A percentile compares a stretch with the other conserved stretches of the same genome.
Evolutionary conservation across 2,329 filamentous ascomycete species (phyloP).

Genomic region (Alternaria hordeiaustralica): DNA sequence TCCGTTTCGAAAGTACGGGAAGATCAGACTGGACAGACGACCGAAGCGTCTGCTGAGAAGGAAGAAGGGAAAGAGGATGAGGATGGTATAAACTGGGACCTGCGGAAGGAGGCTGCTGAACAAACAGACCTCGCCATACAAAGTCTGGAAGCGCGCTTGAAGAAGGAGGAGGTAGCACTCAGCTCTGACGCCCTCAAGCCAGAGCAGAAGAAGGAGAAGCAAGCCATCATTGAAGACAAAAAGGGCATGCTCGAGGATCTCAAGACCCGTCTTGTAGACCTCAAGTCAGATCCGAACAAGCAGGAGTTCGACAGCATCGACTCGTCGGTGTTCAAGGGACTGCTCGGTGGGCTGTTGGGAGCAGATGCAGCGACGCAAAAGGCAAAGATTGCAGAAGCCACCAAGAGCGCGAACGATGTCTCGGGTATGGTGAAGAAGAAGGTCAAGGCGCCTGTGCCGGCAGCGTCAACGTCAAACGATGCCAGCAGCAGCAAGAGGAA

Average conservation of each 20-base stretch:
- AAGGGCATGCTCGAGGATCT: conserved; percentile 81
- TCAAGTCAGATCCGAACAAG: conserved; percentile 65
- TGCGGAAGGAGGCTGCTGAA: conserved; percentile 73
- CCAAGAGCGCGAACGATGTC: conserved; percentile 75
- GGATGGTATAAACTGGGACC: conserved; percentile 68
- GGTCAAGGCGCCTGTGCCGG: conserved; percentile 56
- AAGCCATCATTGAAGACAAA: conserved; percentile 68
- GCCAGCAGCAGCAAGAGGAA: conserved; percentile 40
- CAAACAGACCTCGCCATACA: conserved; percentile 77
- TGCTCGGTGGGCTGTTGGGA: conserved; percentile 69
- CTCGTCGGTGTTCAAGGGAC: conserved; percentile 60
- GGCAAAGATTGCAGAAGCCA: conserved; percentile 73
- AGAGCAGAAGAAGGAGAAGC: conserved; percentile 70
- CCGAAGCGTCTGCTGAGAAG: conserved; percentile 40
- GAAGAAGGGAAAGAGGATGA: conserved; percentile 48
- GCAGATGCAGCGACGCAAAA: conserved; percentile 67
- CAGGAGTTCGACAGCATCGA: conserved; percentile 50
- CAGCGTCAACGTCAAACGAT: conserved; percentile 12
- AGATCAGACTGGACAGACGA: conserved; percentile 53
- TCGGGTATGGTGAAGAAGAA: conserved; percentile 76
- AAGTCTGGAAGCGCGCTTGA: conserved; percentile 73
- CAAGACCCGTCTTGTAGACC: conserved; percentile 67
- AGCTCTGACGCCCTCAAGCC: conserved; percentile 55
- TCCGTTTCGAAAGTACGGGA: conserved; percentile 72
- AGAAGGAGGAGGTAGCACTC: conserved; percentile 72